Evolutionary conservation across 2,329 filamentous ascomycete species (phyloP).

Genomic region (Parastagonospora avenae): DNA sequence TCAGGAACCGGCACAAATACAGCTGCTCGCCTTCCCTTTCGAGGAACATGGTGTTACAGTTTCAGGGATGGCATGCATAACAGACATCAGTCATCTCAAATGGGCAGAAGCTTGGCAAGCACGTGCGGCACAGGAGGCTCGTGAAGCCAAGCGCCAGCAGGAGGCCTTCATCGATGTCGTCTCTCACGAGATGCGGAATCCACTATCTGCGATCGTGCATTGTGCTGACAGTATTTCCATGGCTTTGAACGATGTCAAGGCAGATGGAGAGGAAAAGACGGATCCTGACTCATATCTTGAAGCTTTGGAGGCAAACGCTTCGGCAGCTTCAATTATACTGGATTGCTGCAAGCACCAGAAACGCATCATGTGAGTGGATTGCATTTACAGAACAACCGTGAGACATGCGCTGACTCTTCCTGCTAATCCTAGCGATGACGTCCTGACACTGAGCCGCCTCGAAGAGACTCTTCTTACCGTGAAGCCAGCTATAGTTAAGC

Average conservation of each 20-base stretch:
- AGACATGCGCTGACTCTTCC: no score
- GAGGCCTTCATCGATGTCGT: conserved; percentile 42
- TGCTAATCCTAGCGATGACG: conserved; percentile 38
- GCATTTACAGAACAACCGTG: no score
- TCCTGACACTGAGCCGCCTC: conserved; percentile 52
- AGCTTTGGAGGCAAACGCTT: conserved; percentile 22
- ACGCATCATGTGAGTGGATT: conserved; percentile 39
- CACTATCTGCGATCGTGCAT: conserved; percentile 49
- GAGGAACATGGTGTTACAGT: conserved; percentile 26
- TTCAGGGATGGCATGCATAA: conserved; percentile 38
- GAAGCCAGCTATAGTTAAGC: conserved; percentile 42
- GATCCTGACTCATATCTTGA: conserved; percentile 20
- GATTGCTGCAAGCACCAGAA: conserved; percentile 52
- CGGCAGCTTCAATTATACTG: conserved; percentile 48
- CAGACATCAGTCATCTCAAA: conserved; percentile 43
- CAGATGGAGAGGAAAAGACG: conserved; percentile 2
- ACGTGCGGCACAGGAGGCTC: conserved; percentile 36
- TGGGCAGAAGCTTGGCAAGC: conserved; percentile 42
- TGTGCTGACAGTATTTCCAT: conserved; percentile 48
- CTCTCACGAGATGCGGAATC: conserved; percentile 52
- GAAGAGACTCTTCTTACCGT: conserved; percentile 49
- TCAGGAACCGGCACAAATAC: conserved; percentile 23
- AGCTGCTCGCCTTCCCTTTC: conserved; percentile 32
- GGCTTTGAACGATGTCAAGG: conserved; percentile 27
- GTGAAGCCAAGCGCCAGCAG: conserved; percentile 40